These are phyloP conservation scores for Macadamia tetraphylla DNA, from an alignment of 164 flowering plant genomes.

Conservation along the genomic window DNA sequence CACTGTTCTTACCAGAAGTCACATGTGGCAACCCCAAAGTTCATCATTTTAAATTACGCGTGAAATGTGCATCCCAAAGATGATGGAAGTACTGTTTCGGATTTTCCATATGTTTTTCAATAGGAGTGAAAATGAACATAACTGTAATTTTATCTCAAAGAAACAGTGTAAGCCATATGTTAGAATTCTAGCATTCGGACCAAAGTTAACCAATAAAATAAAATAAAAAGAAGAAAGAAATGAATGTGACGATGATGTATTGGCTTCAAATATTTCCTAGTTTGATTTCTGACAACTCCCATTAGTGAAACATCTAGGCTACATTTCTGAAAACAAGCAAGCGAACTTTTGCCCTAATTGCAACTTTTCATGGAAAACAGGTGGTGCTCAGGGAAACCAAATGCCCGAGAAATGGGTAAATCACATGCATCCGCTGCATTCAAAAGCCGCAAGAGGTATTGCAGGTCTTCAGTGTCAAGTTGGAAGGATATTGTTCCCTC, in stretches of 20 bases:
- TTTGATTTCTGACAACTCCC: neutral
- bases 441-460: slow-evolving; percentile 61
- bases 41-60: too few relatives aligned
- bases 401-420: slow-evolving; percentile 48
- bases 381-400: slow-evolving; percentile 30
- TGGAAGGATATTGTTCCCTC: slow-evolving; percentile 58
- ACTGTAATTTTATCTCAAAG: neutral
- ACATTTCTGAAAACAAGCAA: neutral
- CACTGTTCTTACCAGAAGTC: too few relatives aligned
- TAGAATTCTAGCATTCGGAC: neutral
- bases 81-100: too few relatives aligned
- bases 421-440: slow-evolving; percentile 62
- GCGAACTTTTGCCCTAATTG: neutral
- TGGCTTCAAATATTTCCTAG: neutral
- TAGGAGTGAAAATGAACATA: neutral
- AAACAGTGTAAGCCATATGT: neutral
- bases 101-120: too few relatives aligned
- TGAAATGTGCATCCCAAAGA: too few relatives aligned
- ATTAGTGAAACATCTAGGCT: neutral
- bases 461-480: slow-evolving; percentile 55
- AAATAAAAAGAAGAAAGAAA: neutral
- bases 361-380: slow-evolving; percentile 32
- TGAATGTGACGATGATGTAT: neutral
- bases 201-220: too few relatives aligned
- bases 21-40: too few relatives aligned